phyloP scores from a whole-genome alignment of 1,284 basidiomycete species.

The Trichosporon coremiiforme region DNA sequence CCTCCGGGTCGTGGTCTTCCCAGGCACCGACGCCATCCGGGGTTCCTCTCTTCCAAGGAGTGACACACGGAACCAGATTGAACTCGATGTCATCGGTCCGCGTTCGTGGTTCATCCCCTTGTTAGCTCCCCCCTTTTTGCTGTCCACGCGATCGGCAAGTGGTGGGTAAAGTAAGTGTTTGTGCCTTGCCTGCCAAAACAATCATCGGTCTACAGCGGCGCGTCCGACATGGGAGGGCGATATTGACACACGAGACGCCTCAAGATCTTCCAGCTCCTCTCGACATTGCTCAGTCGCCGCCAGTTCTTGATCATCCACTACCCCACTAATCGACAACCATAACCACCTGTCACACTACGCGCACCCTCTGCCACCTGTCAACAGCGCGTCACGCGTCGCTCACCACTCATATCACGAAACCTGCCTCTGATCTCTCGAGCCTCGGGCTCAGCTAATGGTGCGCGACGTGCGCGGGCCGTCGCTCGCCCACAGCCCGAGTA shows the following conservation, averaged over 20 bases:
- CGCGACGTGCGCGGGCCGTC: constrained; percentile 26
- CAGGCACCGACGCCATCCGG: constrained; percentile 17
- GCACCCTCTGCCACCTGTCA: not conserved
- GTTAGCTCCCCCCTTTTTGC: not conserved
- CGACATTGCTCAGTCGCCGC: constrained; percentile 1
- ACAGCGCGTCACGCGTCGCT: not conserved
- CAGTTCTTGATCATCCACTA: constrained; percentile 1
- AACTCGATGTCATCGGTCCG: constrained; percentile 9
- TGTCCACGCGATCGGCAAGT: not conserved
- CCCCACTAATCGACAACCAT: constrained; percentile 2
- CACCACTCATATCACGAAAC: not conserved
- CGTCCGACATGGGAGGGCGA: constrained; percentile 8
- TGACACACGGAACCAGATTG: constrained; percentile 14
- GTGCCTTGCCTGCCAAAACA: constrained; percentile 15
- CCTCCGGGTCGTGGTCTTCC: not conserved
- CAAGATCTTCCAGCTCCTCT: not conserved
- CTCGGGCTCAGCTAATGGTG: constrained; percentile 23
- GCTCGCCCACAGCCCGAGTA: constrained; percentile 18
- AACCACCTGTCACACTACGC: constrained; percentile 3
- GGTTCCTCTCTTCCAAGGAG: not conserved
- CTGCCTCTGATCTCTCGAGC: not conserved
- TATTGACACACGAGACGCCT: no score
- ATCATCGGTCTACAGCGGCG: constrained; percentile 10
- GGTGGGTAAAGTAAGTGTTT: not conserved
- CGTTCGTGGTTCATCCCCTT: not conserved